These are phyloP conservation scores for Trichoderma guizhouense DNA, from an alignment of 2,329 filamentous ascomycete genomes.

Conservation along the genomic window DNA sequence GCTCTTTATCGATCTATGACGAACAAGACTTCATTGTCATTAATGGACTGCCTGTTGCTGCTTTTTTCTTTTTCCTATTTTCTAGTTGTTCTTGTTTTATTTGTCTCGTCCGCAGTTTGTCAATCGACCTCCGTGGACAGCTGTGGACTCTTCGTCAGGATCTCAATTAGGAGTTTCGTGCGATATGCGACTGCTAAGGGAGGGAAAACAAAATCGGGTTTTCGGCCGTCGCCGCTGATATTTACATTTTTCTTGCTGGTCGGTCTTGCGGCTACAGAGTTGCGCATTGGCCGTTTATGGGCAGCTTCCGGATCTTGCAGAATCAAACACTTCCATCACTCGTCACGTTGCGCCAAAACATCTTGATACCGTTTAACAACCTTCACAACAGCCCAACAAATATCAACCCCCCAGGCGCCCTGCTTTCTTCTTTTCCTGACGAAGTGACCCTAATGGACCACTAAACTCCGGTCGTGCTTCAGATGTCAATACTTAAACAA, in stretches of 20 bases:
- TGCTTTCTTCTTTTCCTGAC: conserved; percentile 23
- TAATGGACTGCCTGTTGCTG: conserved; percentile 29
- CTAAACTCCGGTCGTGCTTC: conserved; percentile 30
- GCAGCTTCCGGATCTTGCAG: conserved; percentile 40
- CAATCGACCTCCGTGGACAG: conserved; percentile 30
- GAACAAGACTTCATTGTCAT: conserved; percentile 19
- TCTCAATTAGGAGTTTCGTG: conserved; percentile 37
- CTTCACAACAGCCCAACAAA: conserved; percentile 31
- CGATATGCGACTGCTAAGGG: conserved; percentile 37
- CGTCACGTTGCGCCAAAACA: conserved; percentile 37
- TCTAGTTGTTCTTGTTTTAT: conserved; percentile 23
- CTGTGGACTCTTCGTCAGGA: conserved; percentile 29
- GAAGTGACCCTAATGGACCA: conserved; percentile 34
- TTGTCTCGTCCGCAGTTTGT: conserved; percentile 27
- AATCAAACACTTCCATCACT: conserved; percentile 41
- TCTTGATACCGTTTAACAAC: conserved; percentile 38
- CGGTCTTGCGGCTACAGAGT: conserved; percentile 37
- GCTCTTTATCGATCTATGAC: conserved; percentile 10
- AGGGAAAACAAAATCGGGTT: conserved; percentile 34
- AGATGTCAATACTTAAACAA: conserved; percentile 26
- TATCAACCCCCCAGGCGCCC: conserved; percentile 31
- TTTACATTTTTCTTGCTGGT: conserved; percentile 33
- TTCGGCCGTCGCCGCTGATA: conserved; percentile 35
- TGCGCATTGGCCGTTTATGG: conserved; percentile 37
- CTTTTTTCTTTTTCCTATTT: conserved; percentile 23